Evolutionary conservation across 75 land plant genomes (phyloP).

Genomic region (Picea sitchensis): DNA sequence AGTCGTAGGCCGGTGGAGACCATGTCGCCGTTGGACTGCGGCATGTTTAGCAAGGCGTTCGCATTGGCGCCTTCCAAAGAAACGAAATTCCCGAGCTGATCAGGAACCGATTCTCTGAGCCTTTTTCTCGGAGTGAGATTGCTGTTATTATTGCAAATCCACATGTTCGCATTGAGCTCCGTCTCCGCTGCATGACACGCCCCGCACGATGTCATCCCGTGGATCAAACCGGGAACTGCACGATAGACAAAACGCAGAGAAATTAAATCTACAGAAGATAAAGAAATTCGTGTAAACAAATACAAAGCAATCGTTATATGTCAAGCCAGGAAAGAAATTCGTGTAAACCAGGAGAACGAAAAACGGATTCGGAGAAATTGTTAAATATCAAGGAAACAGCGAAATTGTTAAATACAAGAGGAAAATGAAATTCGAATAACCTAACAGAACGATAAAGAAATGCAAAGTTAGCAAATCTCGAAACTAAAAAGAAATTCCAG

Average conservation of each 20-base stretch:
- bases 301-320: not conserved
- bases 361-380: not conserved
- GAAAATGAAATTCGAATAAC: too few species aligned
- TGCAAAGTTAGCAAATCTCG: too few species aligned
- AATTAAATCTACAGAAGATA: not conserved
- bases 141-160: not conserved
- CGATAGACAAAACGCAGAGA: not conserved
- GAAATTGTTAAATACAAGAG: not conserved
- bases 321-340: too few species aligned
- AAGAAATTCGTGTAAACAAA: not conserved
- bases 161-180: not conserved
- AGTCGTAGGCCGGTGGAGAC: slow-evolving; percentile 5
- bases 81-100: not conserved
- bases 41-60: not conserved
- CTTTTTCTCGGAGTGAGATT: slow-evolving; percentile 1
- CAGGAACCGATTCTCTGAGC: slow-evolving; percentile 3
- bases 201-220: not conserved
- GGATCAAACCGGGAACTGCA: not conserved
- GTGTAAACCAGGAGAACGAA: too few species aligned
- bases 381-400: not conserved
- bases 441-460: too few species aligned
- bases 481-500: too few species aligned
- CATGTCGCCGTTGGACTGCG: not conserved
- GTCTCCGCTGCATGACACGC: not conserved
- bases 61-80: not conserved